Base-by-base conservation (phyloP, 2,329 filamentous ascomycete genomes). In the Colletotrichum viniferum region DNA sequence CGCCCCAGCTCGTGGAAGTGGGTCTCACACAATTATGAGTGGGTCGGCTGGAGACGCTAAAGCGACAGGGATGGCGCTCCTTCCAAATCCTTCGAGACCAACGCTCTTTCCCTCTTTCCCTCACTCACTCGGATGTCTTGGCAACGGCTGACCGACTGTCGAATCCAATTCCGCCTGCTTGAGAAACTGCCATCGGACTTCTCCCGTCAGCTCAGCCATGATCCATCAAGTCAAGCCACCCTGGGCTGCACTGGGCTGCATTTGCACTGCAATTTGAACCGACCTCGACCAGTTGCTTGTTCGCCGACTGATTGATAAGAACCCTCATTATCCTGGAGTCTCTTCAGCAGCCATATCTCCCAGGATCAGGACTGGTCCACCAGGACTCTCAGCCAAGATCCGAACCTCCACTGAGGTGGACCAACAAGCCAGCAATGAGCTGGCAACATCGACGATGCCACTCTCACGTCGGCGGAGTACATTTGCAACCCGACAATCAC, bases 71-170 rank as follows among this genome's bases (percentile, higher is more conserved):
- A 56, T 64, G 34, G 1, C 7, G 30, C 60, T 71, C 68, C 68
- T 71, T 56, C 68, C 28, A 10, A 56, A 64, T 55, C 67, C 56
- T 34, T 69, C 67, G 32, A 14, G 7, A 30, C 56, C 18, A 52
- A 63, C 56, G 14, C 21, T 10, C 6, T 26, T 16, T 16, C 21
- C 55, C 43, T 38, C 62, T 52, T 48, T 38, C 36, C 18, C 43
- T 48, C 43, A 3, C 38, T 64, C n/a, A 24, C 62, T 58, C 16
- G 55, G 24, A 24, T 58, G 55, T 58, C 55, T 48, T 48, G 43
- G 43, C 38, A 48, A 48, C 38, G 38, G 38, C 38, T 48, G 38
- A 48, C 38, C 38, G 10, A 21, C 10, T 48, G 9, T 48, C 38
- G 38, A 21, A 48, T 48, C 5, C 38, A n/a, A 43, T n/a, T 43